Percentiles rank a stretch among this genome's conserved stretches.
phyloP scores from a whole-genome alignment of 225 moss, liverwort and hornwort genomes.

The Pleurozium schreberi region DNA sequence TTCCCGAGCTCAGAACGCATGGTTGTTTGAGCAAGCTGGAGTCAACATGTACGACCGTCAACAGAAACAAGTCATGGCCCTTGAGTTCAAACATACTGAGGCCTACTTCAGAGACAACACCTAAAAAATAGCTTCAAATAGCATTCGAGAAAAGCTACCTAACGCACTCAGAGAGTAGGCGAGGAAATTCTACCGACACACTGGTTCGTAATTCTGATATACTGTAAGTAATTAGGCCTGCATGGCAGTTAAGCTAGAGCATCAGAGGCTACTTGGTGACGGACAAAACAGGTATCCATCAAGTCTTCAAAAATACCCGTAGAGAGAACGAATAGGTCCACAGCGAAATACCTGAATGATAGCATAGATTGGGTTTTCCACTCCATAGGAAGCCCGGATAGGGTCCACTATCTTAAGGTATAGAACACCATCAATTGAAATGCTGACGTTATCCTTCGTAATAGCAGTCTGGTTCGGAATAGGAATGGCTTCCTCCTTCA shows the following conservation, averaged over 20 bases:
- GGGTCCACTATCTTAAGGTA: constrained; percentile 97
- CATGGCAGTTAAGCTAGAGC: not conserved
- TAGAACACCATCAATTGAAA: constrained; percentile 94
- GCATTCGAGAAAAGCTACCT: not conserved
- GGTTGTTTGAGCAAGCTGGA: constrained; percentile 85
- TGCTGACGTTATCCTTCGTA: constrained; percentile 98
- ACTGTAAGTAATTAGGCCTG: not conserved
- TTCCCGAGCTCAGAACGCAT: constrained; percentile 99
- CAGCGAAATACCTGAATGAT: constrained; percentile 58
- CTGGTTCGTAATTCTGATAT: not conserved
- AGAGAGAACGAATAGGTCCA: not conserved
- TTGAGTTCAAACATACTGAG: not conserved
- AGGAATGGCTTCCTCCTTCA: constrained; percentile 96
- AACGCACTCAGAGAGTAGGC: not conserved
- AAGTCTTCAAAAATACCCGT: not conserved
- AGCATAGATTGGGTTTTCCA: constrained; percentile 95
- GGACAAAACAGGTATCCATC: not conserved
- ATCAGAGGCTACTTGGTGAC: not conserved
- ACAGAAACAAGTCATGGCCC: not conserved
- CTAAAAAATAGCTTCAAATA: not conserved
- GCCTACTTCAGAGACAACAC: not conserved
- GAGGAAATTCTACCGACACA: not conserved
- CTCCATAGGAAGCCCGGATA: constrained; percentile 93
- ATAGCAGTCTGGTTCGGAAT: constrained; percentile 96
- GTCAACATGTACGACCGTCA: not conserved